Percentiles rank a stretch among this genome's conserved stretches.
These are phyloP conservation scores for Phytopythium vexans DNA, from an alignment of 352 stramenopile species.

Conservation along the genomic window DNA sequence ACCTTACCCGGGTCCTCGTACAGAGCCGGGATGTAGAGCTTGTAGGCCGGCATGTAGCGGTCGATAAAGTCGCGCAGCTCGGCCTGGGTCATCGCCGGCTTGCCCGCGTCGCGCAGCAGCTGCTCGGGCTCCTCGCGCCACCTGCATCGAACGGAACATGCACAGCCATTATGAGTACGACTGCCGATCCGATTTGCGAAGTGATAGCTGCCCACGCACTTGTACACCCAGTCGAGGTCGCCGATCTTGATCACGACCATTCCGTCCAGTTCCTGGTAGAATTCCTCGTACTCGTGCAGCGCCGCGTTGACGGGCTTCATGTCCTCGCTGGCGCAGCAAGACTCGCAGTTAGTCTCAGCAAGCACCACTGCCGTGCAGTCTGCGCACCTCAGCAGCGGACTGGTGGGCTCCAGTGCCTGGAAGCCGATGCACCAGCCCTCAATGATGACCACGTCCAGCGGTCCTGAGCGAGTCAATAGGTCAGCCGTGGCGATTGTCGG, in stretches of 20 bases:
- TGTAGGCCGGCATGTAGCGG: slow-evolving; percentile 85
- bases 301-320: slow-evolving; percentile 66
- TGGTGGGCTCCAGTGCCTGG: slow-evolving; percentile 38
- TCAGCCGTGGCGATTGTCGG: background rate
- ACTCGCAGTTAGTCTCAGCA: background rate
- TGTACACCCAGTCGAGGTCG: slow-evolving; percentile 79
- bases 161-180: background rate
- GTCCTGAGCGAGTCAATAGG: slow-evolving; percentile 24
- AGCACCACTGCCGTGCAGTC: background rate
- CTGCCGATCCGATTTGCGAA: background rate
- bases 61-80: slow-evolving; percentile 85
- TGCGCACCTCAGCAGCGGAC: slow-evolving; percentile 28
- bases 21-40: slow-evolving; percentile 55
- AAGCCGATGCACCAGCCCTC: slow-evolving; percentile 88
- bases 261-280: slow-evolving; percentile 67
- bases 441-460: slow-evolving; percentile 77
- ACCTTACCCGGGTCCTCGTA: slow-evolving; percentile 36
- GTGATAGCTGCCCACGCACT: slow-evolving; percentile 29
- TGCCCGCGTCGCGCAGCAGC: slow-evolving; percentile 52
- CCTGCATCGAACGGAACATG: slow-evolving; percentile 12
- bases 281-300: slow-evolving; percentile 51
- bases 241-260: slow-evolving; percentile 75
- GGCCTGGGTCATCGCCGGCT: slow-evolving; percentile 53
- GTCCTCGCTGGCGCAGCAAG: slow-evolving; percentile 28
- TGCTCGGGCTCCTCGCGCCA: slow-evolving; percentile 82